Base-by-base conservation (phyloP, 805 yeast genomes). In the Hanseniaspora lachancei region DNA sequence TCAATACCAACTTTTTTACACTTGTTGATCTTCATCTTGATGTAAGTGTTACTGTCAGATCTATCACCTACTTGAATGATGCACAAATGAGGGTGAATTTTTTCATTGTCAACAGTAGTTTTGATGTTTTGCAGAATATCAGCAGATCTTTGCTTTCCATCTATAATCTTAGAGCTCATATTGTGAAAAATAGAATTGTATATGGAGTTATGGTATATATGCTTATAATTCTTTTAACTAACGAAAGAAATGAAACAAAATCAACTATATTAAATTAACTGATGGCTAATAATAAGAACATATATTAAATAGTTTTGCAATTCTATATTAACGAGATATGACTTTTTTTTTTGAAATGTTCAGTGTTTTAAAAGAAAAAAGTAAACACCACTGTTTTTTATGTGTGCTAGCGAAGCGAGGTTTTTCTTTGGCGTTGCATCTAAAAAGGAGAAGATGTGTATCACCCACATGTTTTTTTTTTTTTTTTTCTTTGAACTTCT, bases 31-130 rank as follows among this genome's bases (percentile, higher is more conserved):
- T 91, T 91, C 83, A 89, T 86, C 60, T 83, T 79, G 55, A 91
- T 97, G 70, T 91, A 91, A 12, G 96, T 86, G 15, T 86, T 78
- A 2, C 96, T 86, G 67, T 91, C 98, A 34, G 91, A 91, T 59
- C 97, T 77, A 52, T 74, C 76, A 44, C 97, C 97, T 36, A 91
- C 95, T 71, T 91, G 97, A 58, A 91, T 74, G 62, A 91, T 89
- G 41, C 86, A 82, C 63, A 91, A 74, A 55, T 77, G 76, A 9
- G 97, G 97, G 58, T 75, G 72, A 72, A 87, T 87, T n/a, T 66
- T 62, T 8, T 46, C 49, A 13, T n/a, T 20, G 3, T 24, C 24
- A 32, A 53, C 42, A 35, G 56, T 46, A 18, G 27, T 35, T 23
- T 53, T 53, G 47, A 53, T 53, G 24, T 20, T 48, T 44, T 44